Conservation (phyloP, 345 rosid species). For the Brassica incana region DNA sequence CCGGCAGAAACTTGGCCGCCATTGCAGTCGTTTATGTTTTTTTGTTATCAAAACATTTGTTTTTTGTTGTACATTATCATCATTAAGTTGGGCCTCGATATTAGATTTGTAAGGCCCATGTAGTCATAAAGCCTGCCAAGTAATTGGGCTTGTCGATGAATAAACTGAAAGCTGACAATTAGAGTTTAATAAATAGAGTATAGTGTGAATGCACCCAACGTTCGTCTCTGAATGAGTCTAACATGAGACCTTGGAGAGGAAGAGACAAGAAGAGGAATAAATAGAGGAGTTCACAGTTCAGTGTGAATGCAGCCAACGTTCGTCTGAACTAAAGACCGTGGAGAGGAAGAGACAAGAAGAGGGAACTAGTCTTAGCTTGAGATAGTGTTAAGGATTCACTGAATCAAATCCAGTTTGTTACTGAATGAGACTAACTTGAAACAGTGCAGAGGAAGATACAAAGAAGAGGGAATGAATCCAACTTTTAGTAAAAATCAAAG, state of each 20-base stretch:
- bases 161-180: neutral
- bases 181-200: neutral
- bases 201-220: neutral
- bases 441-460: neutral
- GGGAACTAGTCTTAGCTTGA: neutral
- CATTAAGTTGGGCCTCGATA: neutral
- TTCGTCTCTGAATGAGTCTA: neutral
- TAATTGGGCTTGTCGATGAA: neutral
- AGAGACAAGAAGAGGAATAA: neutral
- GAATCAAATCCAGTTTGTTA: neutral
- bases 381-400: neutral
- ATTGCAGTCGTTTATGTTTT: neutral
- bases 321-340: neutral
- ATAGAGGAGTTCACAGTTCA: neutral
- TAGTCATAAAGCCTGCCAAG: neutral
- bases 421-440: neutral
- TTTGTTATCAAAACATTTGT: neutral
- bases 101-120: neutral
- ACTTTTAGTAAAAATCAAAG: neutral
- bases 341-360: neutral
- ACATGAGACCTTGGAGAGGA: neutral
- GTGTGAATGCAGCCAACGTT: neutral
- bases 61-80: neutral
- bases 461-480: neutral
- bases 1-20: conserved; percentile 37